Base-by-base conservation (phyloP, 352 stramenopile genomes). In the Phytophthora vignae region DNA sequence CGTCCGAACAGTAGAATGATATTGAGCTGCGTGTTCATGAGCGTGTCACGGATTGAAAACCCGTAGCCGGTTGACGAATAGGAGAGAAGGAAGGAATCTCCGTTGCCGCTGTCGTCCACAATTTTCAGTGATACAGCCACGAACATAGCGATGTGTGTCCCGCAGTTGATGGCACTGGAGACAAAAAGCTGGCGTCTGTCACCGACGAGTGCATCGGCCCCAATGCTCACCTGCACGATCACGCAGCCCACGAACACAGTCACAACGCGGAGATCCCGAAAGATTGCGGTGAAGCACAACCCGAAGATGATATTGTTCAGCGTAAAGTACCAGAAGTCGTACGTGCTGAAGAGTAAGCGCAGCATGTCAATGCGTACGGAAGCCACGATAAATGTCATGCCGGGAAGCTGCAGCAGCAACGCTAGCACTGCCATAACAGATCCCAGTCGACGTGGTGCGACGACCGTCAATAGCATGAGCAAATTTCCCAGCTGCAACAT, bases 1-100 rank as follows among this genome's bases (percentile, higher is more conserved):
- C 69, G 55, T 6, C 40, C 56, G 60, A 80, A 78, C 33, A 83
- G 57, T 36, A 83, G 19, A 11, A 74, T 53, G 54, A 83, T 72
- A 38, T 74, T 80, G 10, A 42, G 36, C 36, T 42, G 36, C 5
- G 36, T 42, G 36, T 42, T 42, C 36, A 42, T 42, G 36, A 42
- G 36, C 11, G 36, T 42, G 14, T 42, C 36, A 17, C 36, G 36
- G 36, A 42, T 42, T 12, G 36, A 42, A 42, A 42, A 42, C 14
- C 36, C 36, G 36, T 42, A 15, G 36, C 36, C 36, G 14, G 36
- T 42, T 14, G 36, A 42, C 14, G 36, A 42, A 42, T 42, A 42
- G 36, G 36, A 42, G 10, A 42, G 36, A 42, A 42, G 10, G 11
- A 42, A 42, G 10, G 36, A 42, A 11, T 42, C 36, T 17, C 36